These are phyloP conservation scores for Boletus vinaceobasis DNA, from an alignment of 768 basidiomycete species.

Conservation along the genomic window DNA sequence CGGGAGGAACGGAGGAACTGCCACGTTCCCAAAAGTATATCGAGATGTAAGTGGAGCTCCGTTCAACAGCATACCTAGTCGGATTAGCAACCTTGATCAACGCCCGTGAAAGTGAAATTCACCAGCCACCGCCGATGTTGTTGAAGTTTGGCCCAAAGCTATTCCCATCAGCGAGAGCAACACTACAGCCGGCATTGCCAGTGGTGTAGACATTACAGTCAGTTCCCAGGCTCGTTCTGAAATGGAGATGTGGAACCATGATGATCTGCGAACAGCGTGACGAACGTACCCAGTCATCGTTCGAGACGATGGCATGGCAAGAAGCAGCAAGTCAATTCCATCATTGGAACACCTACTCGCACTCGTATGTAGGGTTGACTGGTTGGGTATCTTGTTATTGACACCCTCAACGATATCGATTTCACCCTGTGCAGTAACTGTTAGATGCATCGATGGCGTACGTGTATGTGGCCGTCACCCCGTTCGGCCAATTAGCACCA, in stretches of 20 bases:
- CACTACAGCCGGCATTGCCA: conserved; percentile 33
- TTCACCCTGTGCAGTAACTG: conserved; percentile 19
- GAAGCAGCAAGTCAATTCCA: not conserved
- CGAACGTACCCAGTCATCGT: conserved; percentile 31
- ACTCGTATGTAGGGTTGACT: conserved; percentile 30
- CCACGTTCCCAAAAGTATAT: conserved; percentile 42
- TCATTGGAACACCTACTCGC: conserved; percentile 9
- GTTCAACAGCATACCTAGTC: conserved; percentile 35
- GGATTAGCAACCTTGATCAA: not conserved
- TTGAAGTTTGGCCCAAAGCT: conserved; percentile 38
- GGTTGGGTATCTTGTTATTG: conserved; percentile 28
- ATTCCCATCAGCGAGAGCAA: conserved; percentile 20
- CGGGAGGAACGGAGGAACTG: conserved; percentile 33
- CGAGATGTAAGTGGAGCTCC: conserved; percentile 29
- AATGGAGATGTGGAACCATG: not conserved
- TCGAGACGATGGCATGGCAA: conserved; percentile 26
- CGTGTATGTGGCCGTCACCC: conserved; percentile 4
- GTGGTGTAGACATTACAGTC: conserved; percentile 27
- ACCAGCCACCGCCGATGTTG: conserved; percentile 38
- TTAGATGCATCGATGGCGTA: not conserved
- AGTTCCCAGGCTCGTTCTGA: conserved; percentile 12
- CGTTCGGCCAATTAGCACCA: conserved; percentile 25
- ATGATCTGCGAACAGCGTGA: not conserved
- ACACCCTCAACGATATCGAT: conserved; percentile 35
- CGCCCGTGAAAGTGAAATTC: not conserved